Base-by-base conservation (phyloP, 768 basidiomycete species). In the Auricularia cornea region DNA sequence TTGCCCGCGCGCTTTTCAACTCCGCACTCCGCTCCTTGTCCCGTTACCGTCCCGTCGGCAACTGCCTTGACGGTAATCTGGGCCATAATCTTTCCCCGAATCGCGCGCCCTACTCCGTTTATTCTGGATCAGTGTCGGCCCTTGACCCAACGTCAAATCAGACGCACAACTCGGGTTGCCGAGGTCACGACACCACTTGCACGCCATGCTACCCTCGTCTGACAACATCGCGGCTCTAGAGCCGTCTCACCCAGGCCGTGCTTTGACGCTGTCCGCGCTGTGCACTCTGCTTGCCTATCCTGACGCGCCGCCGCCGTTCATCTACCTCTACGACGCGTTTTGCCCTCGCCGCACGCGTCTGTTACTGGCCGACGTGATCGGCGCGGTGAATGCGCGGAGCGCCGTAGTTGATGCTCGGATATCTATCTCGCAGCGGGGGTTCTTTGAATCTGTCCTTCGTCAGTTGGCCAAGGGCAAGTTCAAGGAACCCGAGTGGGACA, bases 81-180 rank as follows among this genome's bases (percentile, higher is more conserved):
- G n/a, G n/a, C n/a, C n/a, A n/a, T n/a, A n/a, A 77, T 87, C 18
- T 83, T 92, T 2, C 91, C 92, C 68, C 77, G 87, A 23, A 80
- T 94, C 3, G 74, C 90, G 2, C 93, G 94, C 1, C 93, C 94
- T 2, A 78, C 81, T 32, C 73, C 87, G 2, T 95, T 95, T 70
- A 84, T 89, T 0, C 72, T 94, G 1, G 94, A 95, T n/a, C n/a
- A n/a, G n/a, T n/a, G n/a, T n/a, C n/a, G n/a, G n/a, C n/a, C n/a
- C n/a, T n/a, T n/a, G n/a, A n/a, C n/a, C n/a, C n/a, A n/a, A n/a
- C n/a, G n/a, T n/a, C 68, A 77, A 94, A 31, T 75, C 95, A 61
- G 70, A 91, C 3, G 92, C 90, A 0, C 88, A 95, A 60, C 79
- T 94, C 1, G 92, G 90, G 1, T 81, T 85, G 0, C 73, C 29